Evolutionary conservation across 1,284 basidiomycete species (phyloP).

Genomic region (Irpex sp.): DNA sequence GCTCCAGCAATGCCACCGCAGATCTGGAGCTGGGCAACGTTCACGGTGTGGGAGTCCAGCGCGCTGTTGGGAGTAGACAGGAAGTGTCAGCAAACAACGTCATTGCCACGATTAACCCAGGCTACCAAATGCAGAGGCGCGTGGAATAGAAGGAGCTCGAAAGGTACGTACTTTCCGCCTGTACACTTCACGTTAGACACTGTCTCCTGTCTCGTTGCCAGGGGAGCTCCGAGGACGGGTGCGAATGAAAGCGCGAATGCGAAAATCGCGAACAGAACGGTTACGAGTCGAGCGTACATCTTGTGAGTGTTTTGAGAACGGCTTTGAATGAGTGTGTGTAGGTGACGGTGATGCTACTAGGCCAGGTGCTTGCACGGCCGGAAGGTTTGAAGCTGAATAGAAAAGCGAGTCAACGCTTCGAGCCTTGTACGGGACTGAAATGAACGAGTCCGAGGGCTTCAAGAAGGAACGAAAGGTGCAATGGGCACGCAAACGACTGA

Average conservation of each 20-base stretch:
- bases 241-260: conserved; percentile 1
- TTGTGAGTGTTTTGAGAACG: background rate
- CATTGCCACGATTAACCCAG: no score
- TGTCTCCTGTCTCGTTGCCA: conserved; percentile 20
- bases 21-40: conserved; percentile 31
- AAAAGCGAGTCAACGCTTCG: background rate
- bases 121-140: no score
- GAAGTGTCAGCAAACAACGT: background rate
- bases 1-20: conserved; percentile 30
- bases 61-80: conserved; percentile 14
- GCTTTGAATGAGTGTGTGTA: background rate
- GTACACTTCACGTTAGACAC: conserved; percentile 23
- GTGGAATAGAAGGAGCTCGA: conserved; percentile 5
- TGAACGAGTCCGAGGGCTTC: background rate
- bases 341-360: no score
- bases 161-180: conserved; percentile 2
- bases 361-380: no score
- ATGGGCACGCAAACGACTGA: background rate
- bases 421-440: background rate
- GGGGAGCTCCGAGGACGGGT: conserved; percentile 23
- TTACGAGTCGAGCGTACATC: background rate
- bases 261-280: background rate
- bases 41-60: conserved; percentile 29
- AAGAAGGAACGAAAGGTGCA: background rate
- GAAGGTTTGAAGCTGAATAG: no score